Percentiles rank a stretch among this genome's conserved stretches.
phyloP scores from a whole-genome alignment of 257 asterid species.

The Solanum ahanhuiri region DNA sequence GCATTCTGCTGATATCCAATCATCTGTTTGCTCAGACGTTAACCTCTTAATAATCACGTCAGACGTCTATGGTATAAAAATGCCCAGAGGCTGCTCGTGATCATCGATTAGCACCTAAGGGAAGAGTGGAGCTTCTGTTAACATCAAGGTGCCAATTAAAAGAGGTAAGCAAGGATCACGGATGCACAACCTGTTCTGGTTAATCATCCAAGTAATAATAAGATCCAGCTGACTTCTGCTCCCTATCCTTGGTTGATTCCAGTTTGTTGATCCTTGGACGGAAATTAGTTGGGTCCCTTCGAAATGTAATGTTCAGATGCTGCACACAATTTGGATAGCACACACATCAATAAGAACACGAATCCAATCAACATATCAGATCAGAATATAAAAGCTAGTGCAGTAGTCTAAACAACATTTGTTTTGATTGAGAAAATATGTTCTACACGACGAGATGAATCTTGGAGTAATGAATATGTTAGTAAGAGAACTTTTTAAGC shows the following conservation, averaged over 20 bases:
- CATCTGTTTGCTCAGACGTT: background rate
- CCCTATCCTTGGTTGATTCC: slow-evolving; percentile 96
- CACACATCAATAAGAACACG: background rate
- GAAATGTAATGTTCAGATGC: slow-evolving; percentile 93
- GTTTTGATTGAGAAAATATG: background rate
- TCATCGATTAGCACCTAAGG: background rate
- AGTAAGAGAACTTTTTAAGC: background rate
- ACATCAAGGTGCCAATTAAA: slow-evolving; percentile 2
- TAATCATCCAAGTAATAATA: slow-evolving; percentile 87
- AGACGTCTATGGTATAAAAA: background rate
- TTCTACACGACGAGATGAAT: background rate
- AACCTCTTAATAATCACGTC: background rate
- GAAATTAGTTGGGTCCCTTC: slow-evolving; percentile 96
- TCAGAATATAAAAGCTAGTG: background rate
- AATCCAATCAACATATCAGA: background rate
- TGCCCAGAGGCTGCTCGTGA: background rate
- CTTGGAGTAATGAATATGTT: background rate
- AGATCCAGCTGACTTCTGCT: slow-evolving; percentile 91
- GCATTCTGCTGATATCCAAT: background rate
- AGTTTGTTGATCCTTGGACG: slow-evolving; percentile 95
- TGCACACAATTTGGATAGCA: slow-evolving; percentile 15
- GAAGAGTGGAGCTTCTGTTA: slow-evolving; percentile 2
- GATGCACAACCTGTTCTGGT: background rate
- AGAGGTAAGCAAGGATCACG: slow-evolving; percentile 1
- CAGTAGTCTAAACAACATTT: background rate